These are phyloP conservation scores for Caulochytrium protostelioides DNA, from an alignment of 371 early-diverging fungal genomes.

Conservation along the genomic window DNA sequence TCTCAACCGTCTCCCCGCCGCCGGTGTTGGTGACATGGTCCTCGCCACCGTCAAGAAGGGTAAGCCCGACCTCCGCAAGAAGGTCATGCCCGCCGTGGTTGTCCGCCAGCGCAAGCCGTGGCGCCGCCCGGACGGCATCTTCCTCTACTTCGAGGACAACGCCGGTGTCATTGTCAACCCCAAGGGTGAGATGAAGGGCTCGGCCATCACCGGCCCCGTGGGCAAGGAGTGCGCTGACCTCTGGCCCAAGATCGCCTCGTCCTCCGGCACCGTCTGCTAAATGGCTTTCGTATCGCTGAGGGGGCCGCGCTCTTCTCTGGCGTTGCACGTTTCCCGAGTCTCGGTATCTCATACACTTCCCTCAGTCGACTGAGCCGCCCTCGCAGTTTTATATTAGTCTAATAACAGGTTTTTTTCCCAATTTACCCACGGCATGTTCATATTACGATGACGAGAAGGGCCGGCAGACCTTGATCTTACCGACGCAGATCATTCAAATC, in stretches of 20 bases:
- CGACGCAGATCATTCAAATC: too few species aligned
- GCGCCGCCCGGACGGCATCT: constrained; percentile 98
- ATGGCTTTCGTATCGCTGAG: too few species aligned
- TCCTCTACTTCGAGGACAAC: constrained; percentile 70
- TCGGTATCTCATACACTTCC: too few species aligned
- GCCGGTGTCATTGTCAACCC: constrained; percentile 95
- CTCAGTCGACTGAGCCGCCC: too few species aligned
- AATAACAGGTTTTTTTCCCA: too few species aligned
- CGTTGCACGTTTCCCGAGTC: too few species aligned
- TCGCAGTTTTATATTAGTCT: too few species aligned
- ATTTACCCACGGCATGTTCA: too few species aligned
- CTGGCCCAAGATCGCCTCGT: constrained; percentile 99
- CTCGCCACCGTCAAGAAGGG: constrained; percentile 99
- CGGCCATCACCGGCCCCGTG: constrained; percentile 99
- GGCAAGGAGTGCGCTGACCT: constrained; percentile 99
- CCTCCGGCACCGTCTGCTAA: constrained; percentile 78
- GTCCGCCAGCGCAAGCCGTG: constrained; percentile 99
- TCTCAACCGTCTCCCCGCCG: constrained; percentile 96
- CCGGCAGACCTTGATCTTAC: too few species aligned
- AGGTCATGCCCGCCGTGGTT: constrained; percentile 93
- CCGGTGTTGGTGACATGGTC: constrained; percentile 99
- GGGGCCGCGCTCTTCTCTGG: too few species aligned
- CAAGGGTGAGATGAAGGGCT: constrained; percentile 99
- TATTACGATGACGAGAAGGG: too few species aligned
- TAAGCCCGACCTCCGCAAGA: constrained; percentile 99